Evolutionary conservation across 257 asterid species (phyloP).

Genomic region (Ballota nigra): DNA sequence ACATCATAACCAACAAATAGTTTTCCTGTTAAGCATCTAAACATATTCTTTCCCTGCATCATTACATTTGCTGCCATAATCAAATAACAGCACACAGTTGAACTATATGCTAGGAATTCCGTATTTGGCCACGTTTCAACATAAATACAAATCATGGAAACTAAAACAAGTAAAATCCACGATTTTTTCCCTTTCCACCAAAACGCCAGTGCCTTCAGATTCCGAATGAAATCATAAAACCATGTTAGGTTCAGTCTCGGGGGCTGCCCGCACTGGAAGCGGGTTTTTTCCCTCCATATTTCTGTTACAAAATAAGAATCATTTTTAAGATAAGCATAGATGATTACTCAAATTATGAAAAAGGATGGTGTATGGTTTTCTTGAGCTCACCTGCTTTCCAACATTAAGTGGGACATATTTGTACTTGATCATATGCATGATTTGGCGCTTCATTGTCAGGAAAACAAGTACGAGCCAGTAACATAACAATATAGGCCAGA

Average conservation of each 20-base stretch:
- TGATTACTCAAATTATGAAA: neutral
- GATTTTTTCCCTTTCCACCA: slow-evolving; percentile 13
- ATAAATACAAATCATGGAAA: slow-evolving; percentile 45
- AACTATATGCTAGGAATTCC: slow-evolving; percentile 31
- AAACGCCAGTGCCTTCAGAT: neutral
- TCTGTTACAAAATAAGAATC: slow-evolving; percentile 46
- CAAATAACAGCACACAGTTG: slow-evolving; percentile 34
- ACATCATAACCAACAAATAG: slow-evolving; percentile 11
- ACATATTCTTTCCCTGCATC: slow-evolving; percentile 24
- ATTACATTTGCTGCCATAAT: slow-evolving; percentile 32
- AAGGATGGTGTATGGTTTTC: neutral
- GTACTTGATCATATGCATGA: slow-evolving; percentile 90
- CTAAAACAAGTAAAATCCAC: slow-evolving; percentile 29
- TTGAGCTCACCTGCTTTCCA: slow-evolving; percentile 74
- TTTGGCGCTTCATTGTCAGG: slow-evolving; percentile 92
- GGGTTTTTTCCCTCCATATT: slow-evolving; percentile 62
- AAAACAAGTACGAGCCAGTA: slow-evolving; percentile 89
- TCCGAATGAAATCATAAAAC: slow-evolving; percentile 1
- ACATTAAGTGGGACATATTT: slow-evolving; percentile 74
- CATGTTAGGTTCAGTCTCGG: slow-evolving; percentile 50
- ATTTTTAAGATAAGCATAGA: neutral
- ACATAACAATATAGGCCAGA: slow-evolving; percentile 85
- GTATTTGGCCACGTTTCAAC: slow-evolving; percentile 17
- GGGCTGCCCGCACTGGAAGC: slow-evolving; percentile 55
- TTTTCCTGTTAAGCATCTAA: slow-evolving; percentile 3